phyloP scores from a whole-genome alignment of 305 asterid genomes.

The Solanum hybrid region DNA sequence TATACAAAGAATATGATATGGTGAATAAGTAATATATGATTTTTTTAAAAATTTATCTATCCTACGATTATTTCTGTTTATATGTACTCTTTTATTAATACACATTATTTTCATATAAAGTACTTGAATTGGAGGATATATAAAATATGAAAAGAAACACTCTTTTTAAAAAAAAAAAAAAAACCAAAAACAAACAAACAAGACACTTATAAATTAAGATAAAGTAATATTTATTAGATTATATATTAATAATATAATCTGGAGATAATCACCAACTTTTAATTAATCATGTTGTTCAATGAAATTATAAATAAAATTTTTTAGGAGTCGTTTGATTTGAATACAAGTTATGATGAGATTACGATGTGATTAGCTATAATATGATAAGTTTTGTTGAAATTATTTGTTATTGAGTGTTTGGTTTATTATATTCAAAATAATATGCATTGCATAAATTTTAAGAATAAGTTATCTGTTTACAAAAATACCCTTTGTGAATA shows the following conservation, averaged over 20 bases:
- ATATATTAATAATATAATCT: too few species aligned
- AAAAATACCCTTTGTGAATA: background rate
- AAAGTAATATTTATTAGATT: background rate
- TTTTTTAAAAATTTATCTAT: background rate
- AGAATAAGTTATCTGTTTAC: background rate
- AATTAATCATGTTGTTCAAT: background rate
- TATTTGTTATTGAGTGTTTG: background rate
- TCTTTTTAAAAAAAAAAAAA: accelerated
- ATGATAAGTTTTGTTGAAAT: background rate
- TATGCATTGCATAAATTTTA: too few species aligned
- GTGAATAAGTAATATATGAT: background rate
- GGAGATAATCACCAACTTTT: background rate
- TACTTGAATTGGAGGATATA: background rate
- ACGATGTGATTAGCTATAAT: too few species aligned
- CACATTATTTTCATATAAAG: background rate
- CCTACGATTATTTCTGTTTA: background rate
- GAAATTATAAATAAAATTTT: background rate
- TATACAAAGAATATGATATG: background rate
- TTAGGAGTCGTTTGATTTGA: background rate
- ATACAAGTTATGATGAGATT: background rate
- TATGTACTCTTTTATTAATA: background rate
- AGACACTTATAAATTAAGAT: background rate
- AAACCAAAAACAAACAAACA: background rate
- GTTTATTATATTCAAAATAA: too few species aligned
- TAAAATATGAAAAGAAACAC: background rate